phyloP scores from a whole-genome alignment of 1,139 yeast species.

The Yamadazyma buinensis region DNA sequence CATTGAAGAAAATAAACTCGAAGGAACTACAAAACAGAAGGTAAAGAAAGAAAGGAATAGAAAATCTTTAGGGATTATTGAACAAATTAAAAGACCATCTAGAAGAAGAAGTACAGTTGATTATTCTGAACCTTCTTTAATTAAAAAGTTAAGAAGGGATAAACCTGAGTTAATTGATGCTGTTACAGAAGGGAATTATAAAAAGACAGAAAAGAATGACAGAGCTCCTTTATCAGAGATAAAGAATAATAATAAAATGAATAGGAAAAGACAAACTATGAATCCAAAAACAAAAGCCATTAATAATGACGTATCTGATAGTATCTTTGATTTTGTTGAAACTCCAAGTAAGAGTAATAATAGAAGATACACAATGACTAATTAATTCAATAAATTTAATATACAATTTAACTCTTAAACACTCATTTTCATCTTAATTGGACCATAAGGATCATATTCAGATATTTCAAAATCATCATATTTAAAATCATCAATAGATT shows the following conservation, averaged over 20 bases:
- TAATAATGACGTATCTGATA: neutral
- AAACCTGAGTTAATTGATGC: conserved; percentile 61
- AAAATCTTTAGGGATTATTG: neutral
- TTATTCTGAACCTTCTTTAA: conserved; percentile 65
- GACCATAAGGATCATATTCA: conserved; percentile 76
- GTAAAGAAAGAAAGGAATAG: neutral
- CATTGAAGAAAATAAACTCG: neutral
- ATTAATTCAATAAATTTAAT: conserved; percentile 4
- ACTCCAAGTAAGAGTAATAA: conserved; percentile 9
- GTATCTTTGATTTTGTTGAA: conserved; percentile 3
- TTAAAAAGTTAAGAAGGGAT: conserved; percentile 69
- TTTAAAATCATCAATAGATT: conserved; percentile 77
- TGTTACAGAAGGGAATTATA: conserved; percentile 22
- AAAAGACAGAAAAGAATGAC: conserved; percentile 5
- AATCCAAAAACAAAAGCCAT: neutral
- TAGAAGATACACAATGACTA: conserved; percentile 13
- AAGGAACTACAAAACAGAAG: neutral
- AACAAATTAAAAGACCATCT: neutral
- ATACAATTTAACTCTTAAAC: conserved; percentile 25
- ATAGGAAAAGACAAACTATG: neutral
- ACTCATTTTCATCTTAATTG: conserved; percentile 84
- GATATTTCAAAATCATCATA: conserved; percentile 81
- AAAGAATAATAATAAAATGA: conserved; percentile 4
- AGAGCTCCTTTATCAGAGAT: conserved; percentile 3
- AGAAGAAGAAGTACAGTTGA: conserved; percentile 42